These are phyloP conservation scores for Trichoderma atroviride DNA, from an alignment of 2,329 filamentous ascomycete species.

Conservation along the genomic window DNA sequence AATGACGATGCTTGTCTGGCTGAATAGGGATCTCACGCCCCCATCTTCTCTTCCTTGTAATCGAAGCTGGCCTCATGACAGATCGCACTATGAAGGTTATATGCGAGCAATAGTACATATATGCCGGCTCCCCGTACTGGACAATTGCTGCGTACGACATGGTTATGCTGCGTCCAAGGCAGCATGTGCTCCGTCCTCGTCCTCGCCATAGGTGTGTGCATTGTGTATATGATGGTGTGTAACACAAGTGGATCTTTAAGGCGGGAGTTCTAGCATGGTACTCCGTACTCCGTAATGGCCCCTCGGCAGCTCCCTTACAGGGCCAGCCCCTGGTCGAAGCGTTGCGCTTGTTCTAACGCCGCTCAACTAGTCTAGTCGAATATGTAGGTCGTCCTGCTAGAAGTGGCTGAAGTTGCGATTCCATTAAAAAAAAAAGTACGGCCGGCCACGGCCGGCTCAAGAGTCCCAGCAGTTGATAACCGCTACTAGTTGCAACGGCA, in stretches of 20 bases:
- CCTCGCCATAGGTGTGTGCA: neutral
- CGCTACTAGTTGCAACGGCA: neutral
- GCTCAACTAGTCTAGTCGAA: constrained; percentile 1
- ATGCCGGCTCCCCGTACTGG: constrained; percentile 6
- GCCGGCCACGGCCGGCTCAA: constrained; percentile 16
- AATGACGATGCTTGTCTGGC: neutral
- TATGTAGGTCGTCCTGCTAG: neutral
- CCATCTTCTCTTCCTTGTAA: neutral
- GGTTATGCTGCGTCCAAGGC: neutral
- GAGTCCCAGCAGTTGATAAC: neutral
- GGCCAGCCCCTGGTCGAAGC: constrained; percentile 19
- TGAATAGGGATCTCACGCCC: neutral
- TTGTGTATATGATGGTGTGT: constrained; percentile 3
- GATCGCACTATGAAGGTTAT: constrained; percentile 26
- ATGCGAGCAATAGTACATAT: neutral
- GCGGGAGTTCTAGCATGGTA: constrained; percentile 32
- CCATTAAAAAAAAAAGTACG: neutral
- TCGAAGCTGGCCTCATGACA: constrained; percentile 19
- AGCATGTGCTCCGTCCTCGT: neutral
- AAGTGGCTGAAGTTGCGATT: neutral
- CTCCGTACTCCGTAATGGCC: constrained; percentile 23
- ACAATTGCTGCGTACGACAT: neutral
- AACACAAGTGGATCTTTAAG: constrained; percentile 29
- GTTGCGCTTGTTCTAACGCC: constrained; percentile 23
- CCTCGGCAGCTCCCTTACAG: constrained; percentile 33